Conservation (phyloP, 2,329 filamentous ascomycete species). For the Fusarium sp. region DNA sequence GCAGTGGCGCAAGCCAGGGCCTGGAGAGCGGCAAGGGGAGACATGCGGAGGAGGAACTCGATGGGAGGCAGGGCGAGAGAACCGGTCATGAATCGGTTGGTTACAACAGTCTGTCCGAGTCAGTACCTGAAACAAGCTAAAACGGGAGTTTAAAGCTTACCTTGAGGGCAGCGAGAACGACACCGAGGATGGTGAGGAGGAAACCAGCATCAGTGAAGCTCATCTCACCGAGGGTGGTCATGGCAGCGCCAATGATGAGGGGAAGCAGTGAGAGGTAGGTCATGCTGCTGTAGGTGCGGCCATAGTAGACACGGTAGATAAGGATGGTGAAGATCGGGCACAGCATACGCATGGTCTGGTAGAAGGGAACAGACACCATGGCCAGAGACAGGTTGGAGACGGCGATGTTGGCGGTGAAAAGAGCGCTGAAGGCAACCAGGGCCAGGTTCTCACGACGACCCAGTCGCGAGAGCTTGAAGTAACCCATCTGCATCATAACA, state of each 20-base stretch:
- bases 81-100: conserved; percentile 76
- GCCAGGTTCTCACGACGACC: conserved; percentile 68
- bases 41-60: conserved; percentile 75
- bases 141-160: conserved; percentile 47
- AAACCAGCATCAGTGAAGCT: conserved; percentile 73
- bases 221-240: conserved; percentile 75
- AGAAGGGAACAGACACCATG: conserved; percentile 76
- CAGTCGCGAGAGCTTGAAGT: conserved; percentile 68
- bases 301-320: conserved; percentile 72
- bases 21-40: conserved; percentile 71
- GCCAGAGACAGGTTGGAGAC: conserved; percentile 75
- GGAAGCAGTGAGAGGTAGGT: conserved; percentile 74
- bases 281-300: conserved; percentile 67
- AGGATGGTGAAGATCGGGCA: conserved; percentile 74
- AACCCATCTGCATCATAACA: conserved; percentile 65
- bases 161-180: conserved; percentile 70
- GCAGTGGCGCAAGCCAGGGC: conserved; percentile 67
- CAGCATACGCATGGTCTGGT: conserved; percentile 75
- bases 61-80: conserved; percentile 70
- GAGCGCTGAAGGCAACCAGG: conserved; percentile 71
- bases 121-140: conserved; percentile 16
- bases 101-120: conserved; percentile 68
- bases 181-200: conserved; percentile 68
- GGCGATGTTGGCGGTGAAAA: conserved; percentile 76
- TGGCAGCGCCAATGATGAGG: conserved; percentile 71